These are phyloP conservation scores for Bocquillonia castaneifolia DNA, from an alignment of 441 rosid genomes.

Conservation along the genomic window DNA sequence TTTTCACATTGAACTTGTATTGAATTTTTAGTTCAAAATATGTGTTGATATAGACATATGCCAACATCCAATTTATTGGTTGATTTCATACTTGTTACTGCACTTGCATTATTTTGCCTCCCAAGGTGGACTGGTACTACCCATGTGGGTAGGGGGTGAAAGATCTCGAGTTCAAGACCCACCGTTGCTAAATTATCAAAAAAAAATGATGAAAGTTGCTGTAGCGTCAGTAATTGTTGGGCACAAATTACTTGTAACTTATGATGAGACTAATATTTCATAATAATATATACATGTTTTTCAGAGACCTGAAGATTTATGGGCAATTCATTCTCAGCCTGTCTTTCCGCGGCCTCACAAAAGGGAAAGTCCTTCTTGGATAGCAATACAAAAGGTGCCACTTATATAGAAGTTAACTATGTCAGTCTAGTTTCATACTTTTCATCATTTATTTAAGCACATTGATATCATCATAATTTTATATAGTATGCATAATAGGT, in stretches of 20 bases:
- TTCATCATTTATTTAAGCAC: too few species aligned
- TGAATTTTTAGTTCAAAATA: background rate
- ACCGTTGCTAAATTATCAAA: background rate
- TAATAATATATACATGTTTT: slow-evolving; percentile 23
- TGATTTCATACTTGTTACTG: background rate
- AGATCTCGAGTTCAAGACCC: too few species aligned
- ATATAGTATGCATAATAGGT: background rate
- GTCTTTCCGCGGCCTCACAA: slow-evolving; percentile 85
- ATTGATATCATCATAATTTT: too few species aligned
- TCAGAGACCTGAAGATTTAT: slow-evolving; percentile 92
- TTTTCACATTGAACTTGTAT: background rate
- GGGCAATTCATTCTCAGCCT: slow-evolving; percentile 79
- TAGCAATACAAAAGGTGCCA: slow-evolving; percentile 74
- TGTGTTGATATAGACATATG: background rate
- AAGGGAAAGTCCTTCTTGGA: slow-evolving; percentile 65
- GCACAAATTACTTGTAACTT: slow-evolving; percentile 17
- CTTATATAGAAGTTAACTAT: slow-evolving; percentile 3
- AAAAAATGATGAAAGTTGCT: too few species aligned
- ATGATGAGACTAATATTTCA: background rate
- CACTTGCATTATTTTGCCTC: background rate
- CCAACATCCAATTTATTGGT: background rate
- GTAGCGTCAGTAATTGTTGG: slow-evolving; percentile 5
- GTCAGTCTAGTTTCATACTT: too few species aligned
- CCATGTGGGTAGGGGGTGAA: too few species aligned
- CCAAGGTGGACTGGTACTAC: too few species aligned